These are phyloP conservation scores for Lipomyces chichibuensis DNA, from an alignment of 805 yeast genomes.

Conservation along the genomic window DNA sequence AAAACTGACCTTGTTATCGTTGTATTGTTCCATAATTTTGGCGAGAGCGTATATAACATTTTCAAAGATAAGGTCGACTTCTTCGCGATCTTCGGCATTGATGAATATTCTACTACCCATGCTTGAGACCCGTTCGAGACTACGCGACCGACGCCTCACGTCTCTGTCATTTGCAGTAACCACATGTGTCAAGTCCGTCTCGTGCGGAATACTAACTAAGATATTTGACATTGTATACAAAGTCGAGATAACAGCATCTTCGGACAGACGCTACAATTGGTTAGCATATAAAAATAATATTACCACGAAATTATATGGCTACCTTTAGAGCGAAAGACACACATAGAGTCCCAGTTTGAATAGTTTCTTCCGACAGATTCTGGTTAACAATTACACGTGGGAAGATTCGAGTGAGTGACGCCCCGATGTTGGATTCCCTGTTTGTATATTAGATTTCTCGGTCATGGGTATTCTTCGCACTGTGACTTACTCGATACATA, in stretches of 20 bases:
- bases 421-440: constrained; percentile 40
- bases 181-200: constrained; percentile 9
- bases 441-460: constrained; percentile 35
- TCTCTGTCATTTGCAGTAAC: constrained; percentile 3
- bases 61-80: constrained; percentile 49
- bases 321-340: constrained; percentile 69
- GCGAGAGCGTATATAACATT: constrained; percentile 72
- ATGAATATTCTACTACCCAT: constrained; percentile 28
- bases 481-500: constrained; percentile 42
- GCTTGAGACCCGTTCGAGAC: constrained; percentile 22
- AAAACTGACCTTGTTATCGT: constrained; percentile 49
- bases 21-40: constrained; percentile 65
- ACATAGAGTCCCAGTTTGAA: constrained; percentile 57
- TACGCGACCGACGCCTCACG: neutral
- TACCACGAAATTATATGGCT: neutral
- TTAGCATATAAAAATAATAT: neutral
- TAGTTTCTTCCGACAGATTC: constrained; percentile 54
- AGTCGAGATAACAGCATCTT: constrained; percentile 80
- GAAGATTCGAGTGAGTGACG: constrained; percentile 45
- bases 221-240: constrained; percentile 82
- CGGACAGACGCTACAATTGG: constrained; percentile 47
- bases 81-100: constrained; percentile 25
- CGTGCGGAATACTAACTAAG: constrained; percentile 47
- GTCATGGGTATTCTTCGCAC: neutral
- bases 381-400: constrained; percentile 51